phyloP scores from a whole-genome alignment of 2,329 filamentous ascomycete species.

The Verticillium nubilum region DNA sequence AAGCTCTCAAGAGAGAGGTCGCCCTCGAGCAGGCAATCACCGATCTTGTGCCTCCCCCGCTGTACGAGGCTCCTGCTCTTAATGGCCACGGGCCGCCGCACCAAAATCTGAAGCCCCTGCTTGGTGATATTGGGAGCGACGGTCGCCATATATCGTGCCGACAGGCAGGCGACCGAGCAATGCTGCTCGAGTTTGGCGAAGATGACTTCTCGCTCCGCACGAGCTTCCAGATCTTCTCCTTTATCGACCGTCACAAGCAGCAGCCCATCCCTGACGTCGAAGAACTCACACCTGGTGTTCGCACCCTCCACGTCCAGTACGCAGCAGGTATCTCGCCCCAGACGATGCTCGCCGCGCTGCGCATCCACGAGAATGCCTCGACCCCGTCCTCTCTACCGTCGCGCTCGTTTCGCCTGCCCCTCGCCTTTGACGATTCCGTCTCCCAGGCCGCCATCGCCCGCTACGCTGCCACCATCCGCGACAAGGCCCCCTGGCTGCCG shows the following conservation, averaged over 20 bases:
- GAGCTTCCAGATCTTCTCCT: conserved; percentile 26
- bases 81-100: not conserved
- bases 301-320: conserved; percentile 26
- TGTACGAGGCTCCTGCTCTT: not conserved
- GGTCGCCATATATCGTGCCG: conserved; percentile 15
- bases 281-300: conserved; percentile 27
- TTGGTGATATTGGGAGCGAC: conserved; percentile 11
- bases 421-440: conserved; percentile 32
- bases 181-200: conserved; percentile 27
- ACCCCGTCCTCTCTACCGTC: conserved; percentile 17
- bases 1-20: conserved; percentile 17
- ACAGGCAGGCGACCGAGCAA: conserved; percentile 26
- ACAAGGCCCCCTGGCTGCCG: conserved; percentile 56
- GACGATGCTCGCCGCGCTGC: conserved; percentile 14
- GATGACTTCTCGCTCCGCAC: conserved; percentile 23
- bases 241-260: conserved; percentile 22
- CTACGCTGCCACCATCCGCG: conserved; percentile 57
- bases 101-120: not conserved
- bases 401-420: conserved; percentile 26
- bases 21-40: conserved; percentile 16
- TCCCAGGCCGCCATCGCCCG: conserved; percentile 47
- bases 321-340: conserved; percentile 10
- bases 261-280: conserved; percentile 20
- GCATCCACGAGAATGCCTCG: conserved; percentile 15
- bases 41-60: conserved; percentile 7